A percentile compares a stretch with the other conserved stretches of the same genome.
Conservation (phyloP, 2,329 filamentous ascomycete genomes). For the Botrytis sinoallii region DNA sequence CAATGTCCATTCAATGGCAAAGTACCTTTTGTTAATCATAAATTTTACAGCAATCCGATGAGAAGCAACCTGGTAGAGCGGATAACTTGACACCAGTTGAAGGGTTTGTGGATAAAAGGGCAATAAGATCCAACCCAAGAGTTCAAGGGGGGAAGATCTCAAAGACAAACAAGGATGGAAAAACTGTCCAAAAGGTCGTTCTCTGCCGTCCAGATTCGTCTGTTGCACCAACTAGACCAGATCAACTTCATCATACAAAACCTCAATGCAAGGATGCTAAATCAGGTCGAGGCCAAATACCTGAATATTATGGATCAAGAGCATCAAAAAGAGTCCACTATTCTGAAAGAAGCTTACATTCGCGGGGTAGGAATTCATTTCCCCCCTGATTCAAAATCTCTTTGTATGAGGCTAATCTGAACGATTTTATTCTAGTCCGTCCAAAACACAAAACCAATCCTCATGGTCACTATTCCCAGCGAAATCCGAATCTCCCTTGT, state of each 20-base stretch:
- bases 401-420: background rate
- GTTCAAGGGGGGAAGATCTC: background rate
- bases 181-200: background rate
- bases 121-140: background rate
- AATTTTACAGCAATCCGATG: background rate
- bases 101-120: background rate
- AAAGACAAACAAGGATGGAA: background rate
- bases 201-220: background rate
- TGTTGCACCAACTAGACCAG: background rate
- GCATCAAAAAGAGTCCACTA: background rate
- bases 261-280: background rate
- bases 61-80: background rate
- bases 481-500: slow-evolving; percentile 9
- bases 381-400: background rate
- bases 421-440: background rate
- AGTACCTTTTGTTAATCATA: background rate
- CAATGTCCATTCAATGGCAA: background rate
- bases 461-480: background rate
- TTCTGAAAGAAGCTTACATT: background rate
- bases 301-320: background rate
- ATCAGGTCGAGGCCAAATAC: slow-evolving; percentile 4
- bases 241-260: background rate
- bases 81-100: background rate
- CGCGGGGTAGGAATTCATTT: background rate
- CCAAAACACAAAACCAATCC: background rate